A percentile compares a stretch with the other conserved stretches of the same genome.
phyloP scores from a whole-genome alignment of 257 asterid genomes.

The Forsythia suspensa region DNA sequence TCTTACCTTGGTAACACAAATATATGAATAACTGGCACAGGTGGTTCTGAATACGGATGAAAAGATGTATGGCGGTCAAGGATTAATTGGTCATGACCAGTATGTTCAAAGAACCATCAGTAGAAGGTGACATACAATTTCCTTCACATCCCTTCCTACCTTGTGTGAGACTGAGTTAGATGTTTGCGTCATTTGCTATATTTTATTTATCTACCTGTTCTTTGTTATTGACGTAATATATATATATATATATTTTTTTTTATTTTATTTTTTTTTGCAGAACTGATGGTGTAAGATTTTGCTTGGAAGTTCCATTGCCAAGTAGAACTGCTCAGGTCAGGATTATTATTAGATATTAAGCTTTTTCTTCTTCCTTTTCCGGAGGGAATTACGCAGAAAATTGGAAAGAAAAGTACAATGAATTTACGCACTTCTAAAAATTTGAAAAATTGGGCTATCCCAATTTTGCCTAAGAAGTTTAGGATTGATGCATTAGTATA shows the following conservation, averaged over 20 bases:
- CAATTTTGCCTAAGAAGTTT: not conserved
- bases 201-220: conserved; percentile 2
- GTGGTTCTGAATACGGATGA: conserved; percentile 81
- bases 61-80: conserved; percentile 77
- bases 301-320: conserved; percentile 80
- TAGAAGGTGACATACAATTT: conserved; percentile 49
- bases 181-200: not conserved
- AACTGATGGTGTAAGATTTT: conserved; percentile 67
- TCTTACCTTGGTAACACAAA: conserved; percentile 15
- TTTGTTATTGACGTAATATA: conserved; percentile 12
- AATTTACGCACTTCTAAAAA: not conserved
- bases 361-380: conserved; percentile 13
- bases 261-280: conserved; percentile 35
- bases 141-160: conserved; percentile 8
- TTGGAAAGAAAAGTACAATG: not conserved
- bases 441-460: not conserved
- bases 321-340: conserved; percentile 95
- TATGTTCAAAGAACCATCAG: conserved; percentile 65
- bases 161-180: not conserved
- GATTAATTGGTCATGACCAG: conserved; percentile 51
- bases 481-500: not conserved
- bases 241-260: not conserved
- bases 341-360: conserved; percentile 12
- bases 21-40: conserved; percentile 38
- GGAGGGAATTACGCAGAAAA: not conserved